Conservation (phyloP, 495 filamentous ascomycete genomes). For the Immersiella caudata region DNA sequence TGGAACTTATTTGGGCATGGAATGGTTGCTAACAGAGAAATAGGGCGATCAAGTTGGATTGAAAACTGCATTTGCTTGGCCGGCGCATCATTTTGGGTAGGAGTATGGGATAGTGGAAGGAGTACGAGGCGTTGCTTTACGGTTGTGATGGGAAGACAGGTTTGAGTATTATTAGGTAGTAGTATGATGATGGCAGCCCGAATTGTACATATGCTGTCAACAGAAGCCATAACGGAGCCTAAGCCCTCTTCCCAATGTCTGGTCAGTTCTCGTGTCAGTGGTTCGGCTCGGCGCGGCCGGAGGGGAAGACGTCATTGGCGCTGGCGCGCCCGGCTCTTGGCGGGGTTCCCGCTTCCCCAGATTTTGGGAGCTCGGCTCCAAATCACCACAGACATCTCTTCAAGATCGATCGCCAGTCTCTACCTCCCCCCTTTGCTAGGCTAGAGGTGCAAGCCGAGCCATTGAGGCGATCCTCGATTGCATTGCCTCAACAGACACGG, state of each 20-base stretch:
- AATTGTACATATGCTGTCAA: background rate
- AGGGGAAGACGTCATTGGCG: background rate
- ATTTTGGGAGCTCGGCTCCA: background rate
- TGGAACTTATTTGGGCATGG: background rate
- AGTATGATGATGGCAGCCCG: background rate
- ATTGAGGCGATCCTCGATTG: background rate
- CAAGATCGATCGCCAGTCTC: background rate
- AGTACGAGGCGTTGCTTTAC: constrained; percentile 2
- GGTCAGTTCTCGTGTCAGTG: background rate
- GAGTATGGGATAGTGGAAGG: background rate
- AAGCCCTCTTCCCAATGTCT: background rate
- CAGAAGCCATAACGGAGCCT: background rate
- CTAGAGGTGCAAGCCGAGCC: background rate
- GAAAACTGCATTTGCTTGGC: background rate
- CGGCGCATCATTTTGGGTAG: background rate
- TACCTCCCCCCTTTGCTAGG: background rate
- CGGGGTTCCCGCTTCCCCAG: background rate
- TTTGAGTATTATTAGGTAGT: background rate
- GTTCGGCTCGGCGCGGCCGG: background rate
- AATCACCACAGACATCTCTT: background rate
- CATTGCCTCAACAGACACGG: no score
- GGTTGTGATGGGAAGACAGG: background rate
- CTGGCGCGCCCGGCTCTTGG: background rate
- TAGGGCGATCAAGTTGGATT: constrained; percentile 28
- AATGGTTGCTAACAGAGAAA: background rate